These are phyloP conservation scores for Thielaviopsis musarum DNA, from an alignment of 2,329 filamentous ascomycete genomes.

Conservation along the genomic window DNA sequence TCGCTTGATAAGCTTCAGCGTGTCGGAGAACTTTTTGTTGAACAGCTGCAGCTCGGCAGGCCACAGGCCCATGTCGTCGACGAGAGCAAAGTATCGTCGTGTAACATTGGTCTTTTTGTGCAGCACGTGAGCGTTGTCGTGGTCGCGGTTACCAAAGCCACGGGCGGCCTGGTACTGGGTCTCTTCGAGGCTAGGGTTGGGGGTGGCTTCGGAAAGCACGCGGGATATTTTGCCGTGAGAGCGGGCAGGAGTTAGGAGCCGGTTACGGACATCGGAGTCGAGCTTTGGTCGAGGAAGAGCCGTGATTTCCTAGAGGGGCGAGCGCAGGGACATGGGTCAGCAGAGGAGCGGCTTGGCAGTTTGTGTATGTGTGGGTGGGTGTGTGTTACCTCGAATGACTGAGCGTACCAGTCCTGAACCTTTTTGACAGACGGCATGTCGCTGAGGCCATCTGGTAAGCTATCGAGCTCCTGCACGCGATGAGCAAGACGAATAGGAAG, in stretches of 20 bases:
- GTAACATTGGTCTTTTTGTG: slow-evolving; percentile 32
- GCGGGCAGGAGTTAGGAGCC: slow-evolving; percentile 54
- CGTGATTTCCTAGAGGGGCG: slow-evolving; percentile 61
- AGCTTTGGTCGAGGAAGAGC: slow-evolving; percentile 64
- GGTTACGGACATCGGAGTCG: slow-evolving; percentile 56
- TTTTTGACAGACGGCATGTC: slow-evolving; percentile 95
- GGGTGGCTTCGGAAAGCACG: slow-evolving; percentile 65
- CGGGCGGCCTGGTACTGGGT: slow-evolving; percentile 57
- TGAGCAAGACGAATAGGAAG: slow-evolving; percentile 92
- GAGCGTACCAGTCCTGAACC: slow-evolving; percentile 96
- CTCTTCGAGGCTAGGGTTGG: slow-evolving; percentile 75
- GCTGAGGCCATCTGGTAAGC: slow-evolving; percentile 85
- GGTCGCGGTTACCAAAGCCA: slow-evolving; percentile 28
- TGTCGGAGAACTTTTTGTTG: slow-evolving; percentile 79
- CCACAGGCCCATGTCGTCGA: slow-evolving; percentile 89
- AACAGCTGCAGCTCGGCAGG: slow-evolving; percentile 87
- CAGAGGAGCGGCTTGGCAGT: slow-evolving; percentile 1
- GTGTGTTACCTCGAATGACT: slow-evolving; percentile 68
- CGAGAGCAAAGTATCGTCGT: slow-evolving; percentile 76
- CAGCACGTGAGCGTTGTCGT: slow-evolving; percentile 29
- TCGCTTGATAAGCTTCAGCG: slow-evolving; percentile 84
- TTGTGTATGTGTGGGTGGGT: not conserved
- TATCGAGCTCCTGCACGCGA: slow-evolving; percentile 83
- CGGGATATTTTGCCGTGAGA: slow-evolving; percentile 38
- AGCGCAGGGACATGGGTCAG: slow-evolving; percentile 11